These are phyloP conservation scores for Monosporascus ibericus DNA, from an alignment of 2,329 filamentous ascomycete species.

Conservation along the genomic window DNA sequence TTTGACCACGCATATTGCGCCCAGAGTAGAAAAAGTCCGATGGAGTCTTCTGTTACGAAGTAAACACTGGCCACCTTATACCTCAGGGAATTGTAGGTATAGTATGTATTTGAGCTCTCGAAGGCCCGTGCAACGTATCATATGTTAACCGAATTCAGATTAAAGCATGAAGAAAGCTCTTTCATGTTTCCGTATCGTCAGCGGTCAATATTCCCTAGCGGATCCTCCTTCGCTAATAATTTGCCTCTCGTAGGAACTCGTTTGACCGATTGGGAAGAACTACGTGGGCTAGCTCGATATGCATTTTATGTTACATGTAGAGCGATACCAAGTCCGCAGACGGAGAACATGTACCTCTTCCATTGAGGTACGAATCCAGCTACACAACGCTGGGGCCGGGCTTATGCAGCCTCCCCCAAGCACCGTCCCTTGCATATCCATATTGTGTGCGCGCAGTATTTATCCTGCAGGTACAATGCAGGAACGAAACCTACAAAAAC, in stretches of 20 bases:
- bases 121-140: neutral
- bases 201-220: neutral
- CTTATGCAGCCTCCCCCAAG: conserved; percentile 11
- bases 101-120: neutral
- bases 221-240: neutral
- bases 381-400: conserved; percentile 6
- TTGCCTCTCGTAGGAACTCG: neutral
- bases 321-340: conserved; percentile 4
- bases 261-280: neutral
- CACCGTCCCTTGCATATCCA: conserved; percentile 24
- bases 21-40: conserved; percentile 5
- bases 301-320: neutral
- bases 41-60: neutral
- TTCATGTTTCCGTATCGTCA: neutral
- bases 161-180: neutral
- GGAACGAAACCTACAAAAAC: neutral
- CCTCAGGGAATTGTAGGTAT: neutral
- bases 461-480: conserved; percentile 25
- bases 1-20: conserved; percentile 6
- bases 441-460: conserved; percentile 23
- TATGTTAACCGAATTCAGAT: neutral
- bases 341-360: conserved; percentile 6
- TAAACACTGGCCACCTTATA: neutral
- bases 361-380: neutral
- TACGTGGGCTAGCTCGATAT: neutral